Evolutionary conservation across 139 green algal genomes (phyloP).

Genomic region (Penium margaritaceum): DNA sequence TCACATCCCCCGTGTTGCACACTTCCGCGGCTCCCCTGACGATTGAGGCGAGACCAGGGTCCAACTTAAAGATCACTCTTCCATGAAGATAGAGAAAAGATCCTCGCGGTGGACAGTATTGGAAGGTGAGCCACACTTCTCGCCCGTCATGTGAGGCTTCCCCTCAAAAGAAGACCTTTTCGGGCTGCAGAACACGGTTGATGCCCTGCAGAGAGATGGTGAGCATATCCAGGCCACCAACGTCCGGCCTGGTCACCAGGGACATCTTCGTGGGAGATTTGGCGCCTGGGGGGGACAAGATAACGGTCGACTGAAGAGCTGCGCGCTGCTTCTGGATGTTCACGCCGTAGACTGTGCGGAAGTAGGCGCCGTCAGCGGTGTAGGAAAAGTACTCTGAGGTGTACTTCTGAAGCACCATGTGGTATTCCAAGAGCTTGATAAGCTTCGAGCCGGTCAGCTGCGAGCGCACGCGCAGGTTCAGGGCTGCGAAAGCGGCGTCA

Average conservation of each 20-base stretch:
- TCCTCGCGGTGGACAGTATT: too few species aligned
- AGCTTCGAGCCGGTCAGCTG: slow-evolving; percentile 4
- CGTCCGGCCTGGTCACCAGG: not conserved
- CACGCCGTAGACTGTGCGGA: slow-evolving; percentile 9
- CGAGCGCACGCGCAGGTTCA: not conserved
- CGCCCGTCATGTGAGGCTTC: too few species aligned
- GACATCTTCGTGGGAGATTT: slow-evolving; percentile 6
- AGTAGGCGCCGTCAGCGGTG: not conserved
- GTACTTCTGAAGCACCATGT: slow-evolving; percentile 5
- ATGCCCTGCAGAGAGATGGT: not conserved
- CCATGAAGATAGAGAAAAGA: too few species aligned
- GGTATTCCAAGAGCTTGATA: slow-evolving; percentile 4
- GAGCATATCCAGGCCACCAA: not conserved
- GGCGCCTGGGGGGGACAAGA: not conserved
- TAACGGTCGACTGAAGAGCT: not conserved
- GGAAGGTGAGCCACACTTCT: too few species aligned
- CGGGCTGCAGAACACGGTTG: not conserved
- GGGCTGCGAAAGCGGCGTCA: not conserved
- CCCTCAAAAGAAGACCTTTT: slow-evolving; percentile 4
- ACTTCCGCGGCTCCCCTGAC: too few species aligned
- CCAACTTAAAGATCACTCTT: too few species aligned
- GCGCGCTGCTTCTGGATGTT: not conserved
- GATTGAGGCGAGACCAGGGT: too few species aligned
- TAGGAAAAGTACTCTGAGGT: not conserved
- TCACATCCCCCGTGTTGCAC: too few species aligned